Evolutionary conservation across 257 asterid species (phyloP).

Genomic region (Nemophila menziesii): DNA sequence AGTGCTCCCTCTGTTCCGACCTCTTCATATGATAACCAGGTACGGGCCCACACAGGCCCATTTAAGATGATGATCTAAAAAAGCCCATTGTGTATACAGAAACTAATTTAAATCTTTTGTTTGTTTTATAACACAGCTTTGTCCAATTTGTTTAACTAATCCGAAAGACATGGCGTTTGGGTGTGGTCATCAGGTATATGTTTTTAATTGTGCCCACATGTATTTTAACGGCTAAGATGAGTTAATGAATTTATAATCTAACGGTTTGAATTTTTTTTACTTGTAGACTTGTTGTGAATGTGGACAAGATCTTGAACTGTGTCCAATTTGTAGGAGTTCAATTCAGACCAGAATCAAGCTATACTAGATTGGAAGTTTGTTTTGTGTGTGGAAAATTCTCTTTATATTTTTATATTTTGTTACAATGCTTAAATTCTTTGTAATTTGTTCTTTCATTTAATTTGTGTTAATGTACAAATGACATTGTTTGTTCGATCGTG

Average conservation of each 20-base stretch:
- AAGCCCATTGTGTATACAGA: no score
- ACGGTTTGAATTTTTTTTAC: slow-evolving; percentile 1
- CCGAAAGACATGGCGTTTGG: slow-evolving; percentile 96
- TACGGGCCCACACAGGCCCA: slow-evolving; percentile 3
- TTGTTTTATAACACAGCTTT: slow-evolving; percentile 47
- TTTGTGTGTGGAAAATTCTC: slow-evolving; percentile 1
- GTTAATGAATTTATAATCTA: no score
- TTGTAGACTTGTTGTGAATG: slow-evolving; percentile 72
- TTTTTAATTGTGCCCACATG: neutral
- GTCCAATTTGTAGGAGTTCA: slow-evolving; percentile 69
- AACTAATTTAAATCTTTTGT: neutral
- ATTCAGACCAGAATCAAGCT: slow-evolving; percentile 79
- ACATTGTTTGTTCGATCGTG: no score
- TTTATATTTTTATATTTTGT: no score
- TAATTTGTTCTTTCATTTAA: neutral
- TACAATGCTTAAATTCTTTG: slow-evolving; percentile 1
- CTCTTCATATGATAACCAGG: slow-evolving; percentile 59
- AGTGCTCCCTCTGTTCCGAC: slow-evolving; percentile 30
- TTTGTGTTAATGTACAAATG: neutral
- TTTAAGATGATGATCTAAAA: no score
- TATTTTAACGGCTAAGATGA: neutral
- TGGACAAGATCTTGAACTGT: slow-evolving; percentile 45
- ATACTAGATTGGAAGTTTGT: slow-evolving; percentile 23
- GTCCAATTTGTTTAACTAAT: slow-evolving; percentile 81
- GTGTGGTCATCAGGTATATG: slow-evolving; percentile 89